Conservation (phyloP, 352 stramenopile genomes). For the Blastocystis sp. region DNA sequence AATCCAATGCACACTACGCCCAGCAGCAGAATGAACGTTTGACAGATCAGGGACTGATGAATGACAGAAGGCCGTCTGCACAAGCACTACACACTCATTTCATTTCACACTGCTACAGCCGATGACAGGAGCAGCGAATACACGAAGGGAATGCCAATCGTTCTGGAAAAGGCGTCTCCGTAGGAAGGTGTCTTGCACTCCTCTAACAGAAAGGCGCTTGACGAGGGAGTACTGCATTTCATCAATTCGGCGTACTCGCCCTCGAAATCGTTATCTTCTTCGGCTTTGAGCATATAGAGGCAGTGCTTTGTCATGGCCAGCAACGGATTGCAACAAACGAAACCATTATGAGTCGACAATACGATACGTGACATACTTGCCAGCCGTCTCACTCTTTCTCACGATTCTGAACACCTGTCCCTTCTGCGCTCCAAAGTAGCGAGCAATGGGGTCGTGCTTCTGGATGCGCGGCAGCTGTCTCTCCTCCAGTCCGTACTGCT, state of each 20-base stretch:
- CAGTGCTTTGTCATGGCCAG: neutral
- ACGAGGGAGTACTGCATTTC: neutral
- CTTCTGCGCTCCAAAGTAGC: slow-evolving; percentile 93
- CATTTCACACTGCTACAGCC: neutral
- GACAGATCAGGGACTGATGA: neutral
- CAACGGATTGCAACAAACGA: neutral
- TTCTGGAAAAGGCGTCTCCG: neutral
- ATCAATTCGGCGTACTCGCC: neutral
- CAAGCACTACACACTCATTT: neutral
- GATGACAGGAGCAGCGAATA: neutral
- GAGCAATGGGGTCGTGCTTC: slow-evolving; percentile 93
- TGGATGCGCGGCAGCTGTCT: slow-evolving; percentile 98
- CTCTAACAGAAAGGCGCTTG: neutral
- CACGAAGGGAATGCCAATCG: neutral
- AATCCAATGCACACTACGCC: neutral
- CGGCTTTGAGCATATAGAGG: neutral
- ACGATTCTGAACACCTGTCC: slow-evolving; percentile 99
- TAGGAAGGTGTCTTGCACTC: neutral
- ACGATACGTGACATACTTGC: slow-evolving; percentile 98
- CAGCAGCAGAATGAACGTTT: slow-evolving; percentile 4
- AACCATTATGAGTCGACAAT: slow-evolving; percentile 75
- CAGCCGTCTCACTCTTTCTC: slow-evolving; percentile 94
- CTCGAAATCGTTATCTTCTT: neutral
- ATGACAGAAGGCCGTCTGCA: neutral
- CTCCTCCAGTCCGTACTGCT: slow-evolving; percentile 86